These are phyloP conservation scores for Fusarium guadeloupense DNA, from an alignment of 2,329 filamentous ascomycete genomes.

Conservation along the genomic window DNA sequence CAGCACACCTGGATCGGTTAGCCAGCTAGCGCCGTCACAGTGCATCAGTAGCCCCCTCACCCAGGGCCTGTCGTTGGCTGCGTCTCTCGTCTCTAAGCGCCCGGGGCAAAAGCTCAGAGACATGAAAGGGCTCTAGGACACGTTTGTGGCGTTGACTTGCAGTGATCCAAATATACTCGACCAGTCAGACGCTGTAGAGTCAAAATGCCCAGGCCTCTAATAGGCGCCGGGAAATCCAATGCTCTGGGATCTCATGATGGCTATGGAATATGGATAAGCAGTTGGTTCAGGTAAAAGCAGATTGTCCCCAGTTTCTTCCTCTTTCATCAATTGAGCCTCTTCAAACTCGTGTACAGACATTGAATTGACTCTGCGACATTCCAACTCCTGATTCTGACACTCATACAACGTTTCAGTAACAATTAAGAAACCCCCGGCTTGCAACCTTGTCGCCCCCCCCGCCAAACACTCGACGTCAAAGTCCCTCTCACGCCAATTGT, in stretches of 20 bases:
- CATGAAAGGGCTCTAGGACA: constrained; percentile 5
- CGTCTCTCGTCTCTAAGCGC: constrained; percentile 37
- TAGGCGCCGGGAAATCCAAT: constrained; percentile 36
- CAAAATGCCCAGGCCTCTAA: constrained; percentile 32
- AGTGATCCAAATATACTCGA: constrained; percentile 43
- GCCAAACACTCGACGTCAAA: constrained; percentile 36
- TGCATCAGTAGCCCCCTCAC: constrained; percentile 24
- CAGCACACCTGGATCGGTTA: constrained; percentile 10
- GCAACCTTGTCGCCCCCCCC: constrained; percentile 22
- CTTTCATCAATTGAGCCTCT: constrained; percentile 1
- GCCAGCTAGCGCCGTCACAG: constrained; percentile 42
- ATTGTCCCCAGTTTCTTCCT: constrained; percentile 17
- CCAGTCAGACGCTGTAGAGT: constrained; percentile 37
- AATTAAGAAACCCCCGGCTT: constrained; percentile 13
- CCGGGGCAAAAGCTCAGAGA: constrained; percentile 23
- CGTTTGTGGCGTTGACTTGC: constrained; percentile 31
- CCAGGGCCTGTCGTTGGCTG: constrained; percentile 34
- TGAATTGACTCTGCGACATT: constrained; percentile 32
- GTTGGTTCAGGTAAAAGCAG: constrained; percentile 21
- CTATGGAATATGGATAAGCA: neutral
- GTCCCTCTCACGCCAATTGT: constrained; percentile 38
- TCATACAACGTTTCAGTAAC: constrained; percentile 15
- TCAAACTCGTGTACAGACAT: too few species aligned
- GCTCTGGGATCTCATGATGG: constrained; percentile 19
- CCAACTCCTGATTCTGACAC: constrained; percentile 15